Base-by-base conservation (phyloP, 345 rosid genomes). In the Brassica juncea region DNA sequence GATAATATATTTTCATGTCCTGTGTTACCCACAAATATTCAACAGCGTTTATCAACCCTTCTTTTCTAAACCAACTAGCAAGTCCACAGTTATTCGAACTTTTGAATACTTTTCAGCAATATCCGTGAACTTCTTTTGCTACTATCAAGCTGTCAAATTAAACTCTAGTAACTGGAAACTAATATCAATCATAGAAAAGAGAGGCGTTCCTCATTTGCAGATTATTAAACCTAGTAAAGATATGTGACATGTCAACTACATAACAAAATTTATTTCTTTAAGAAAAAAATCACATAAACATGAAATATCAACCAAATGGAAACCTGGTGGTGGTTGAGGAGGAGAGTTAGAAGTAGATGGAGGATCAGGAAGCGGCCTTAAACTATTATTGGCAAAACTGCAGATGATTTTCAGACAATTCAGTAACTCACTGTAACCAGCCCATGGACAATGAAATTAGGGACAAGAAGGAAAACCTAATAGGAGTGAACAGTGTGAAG, bases 401-500 rank as follows among this genome's bases (percentile, higher is more conserved):
- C 80, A 85, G 75, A 81, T 62, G 19, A 49, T 15, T 77, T 60
- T 34, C 57, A 49, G 9, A 69, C 16, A 74, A 34, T 86, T 83
- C 62, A 86, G 76, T 64, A 73, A 66, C 66, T 37, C 66, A 64
- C 27, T 71, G 44, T 35, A 32, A 49, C 23, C 8, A 61, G 66
- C 61, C 37, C 57, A 25, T 71, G 73, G n/a, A 49, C 65, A 66
- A 66, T 57, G 57, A 47, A 60, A 39, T 12, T 8, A 77, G 61
- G 66, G 81, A 34, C 42, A 61, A n/a, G 47, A 28, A 55, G 74
- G 71, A 70, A 59, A 80, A 92, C 99, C 99, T 92, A 72, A 89
- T 80, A 42, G 89, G 87, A 74, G 94, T 89, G 75, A 92, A 92
- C 3, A 86, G 84, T 0, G 92, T 84, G 84, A 94, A 94, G 67